Evolutionary conservation across 306 rosid genomes (phyloP).

Genomic region (Gastrolobium bilobum): DNA sequence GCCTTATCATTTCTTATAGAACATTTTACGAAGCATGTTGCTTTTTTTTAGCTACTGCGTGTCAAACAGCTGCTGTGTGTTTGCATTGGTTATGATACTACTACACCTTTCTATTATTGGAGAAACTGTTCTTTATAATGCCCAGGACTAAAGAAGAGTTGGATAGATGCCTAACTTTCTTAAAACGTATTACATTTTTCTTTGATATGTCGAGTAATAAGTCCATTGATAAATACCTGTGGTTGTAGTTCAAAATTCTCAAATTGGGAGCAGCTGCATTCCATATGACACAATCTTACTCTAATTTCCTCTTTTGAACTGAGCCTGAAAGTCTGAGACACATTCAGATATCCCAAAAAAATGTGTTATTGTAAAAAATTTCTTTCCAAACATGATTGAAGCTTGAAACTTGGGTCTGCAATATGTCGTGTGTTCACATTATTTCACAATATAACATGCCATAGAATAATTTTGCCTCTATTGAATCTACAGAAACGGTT

Average conservation of each 20-base stretch:
- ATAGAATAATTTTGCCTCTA: background rate
- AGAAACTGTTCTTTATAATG: background rate
- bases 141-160: slow-evolving; percentile 2
- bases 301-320: background rate
- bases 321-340: slow-evolving; percentile 18
- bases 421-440: slow-evolving; percentile 6
- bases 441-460: slow-evolving; percentile 38
- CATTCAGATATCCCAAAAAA: slow-evolving; percentile 21
- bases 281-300: slow-evolving; percentile 5
- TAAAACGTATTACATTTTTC: slow-evolving; percentile 14
- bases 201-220: slow-evolving; percentile 19
- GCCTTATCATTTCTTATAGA: slow-evolving; percentile 23
- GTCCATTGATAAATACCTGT: slow-evolving; percentile 4
- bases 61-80: slow-evolving; percentile 12
- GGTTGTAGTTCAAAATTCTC: slow-evolving; percentile 6
- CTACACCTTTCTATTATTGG: background rate
- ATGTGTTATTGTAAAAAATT: background rate
- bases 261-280: background rate
- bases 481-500: slow-evolving; percentile 87
- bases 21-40: slow-evolving; percentile 32
- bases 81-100: slow-evolving; percentile 18
- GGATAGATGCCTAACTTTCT: background rate
- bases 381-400: slow-evolving; percentile 23
- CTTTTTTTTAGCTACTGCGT: background rate
- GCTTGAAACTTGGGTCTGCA: slow-evolving; percentile 20